phyloP scores from a whole-genome alignment of 164 flowering plant species.

The Paratinospora sagittata region DNA sequence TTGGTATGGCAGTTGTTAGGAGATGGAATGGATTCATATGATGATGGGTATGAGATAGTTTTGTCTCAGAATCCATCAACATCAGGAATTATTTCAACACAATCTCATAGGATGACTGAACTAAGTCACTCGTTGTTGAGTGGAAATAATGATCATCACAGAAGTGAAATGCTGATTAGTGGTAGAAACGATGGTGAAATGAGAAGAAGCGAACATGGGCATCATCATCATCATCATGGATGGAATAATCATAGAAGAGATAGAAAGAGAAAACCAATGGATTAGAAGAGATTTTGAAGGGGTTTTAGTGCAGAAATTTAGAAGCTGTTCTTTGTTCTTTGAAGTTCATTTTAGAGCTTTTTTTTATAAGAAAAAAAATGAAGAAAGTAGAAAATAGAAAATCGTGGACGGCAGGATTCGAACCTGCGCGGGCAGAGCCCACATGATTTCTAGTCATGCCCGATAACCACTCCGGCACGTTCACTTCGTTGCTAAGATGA shows the following conservation, averaged over 20 bases:
- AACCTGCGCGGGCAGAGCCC: conserved; percentile 99
- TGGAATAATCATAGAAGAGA: neutral
- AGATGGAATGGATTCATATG: conserved; percentile 25
- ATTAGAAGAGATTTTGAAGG: neutral
- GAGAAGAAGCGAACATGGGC: neutral
- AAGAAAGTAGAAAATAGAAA: neutral
- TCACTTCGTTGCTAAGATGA: no score
- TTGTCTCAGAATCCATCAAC: conserved; percentile 22
- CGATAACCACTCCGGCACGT: conserved; percentile 99
- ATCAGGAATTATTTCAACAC: conserved; percentile 11
- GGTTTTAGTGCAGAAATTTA: neutral
- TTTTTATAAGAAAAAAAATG: neutral
- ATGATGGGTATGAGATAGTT: conserved; percentile 30
- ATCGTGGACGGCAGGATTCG: conserved; percentile 97
- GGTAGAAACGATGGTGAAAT: neutral
- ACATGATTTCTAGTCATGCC: conserved; percentile 99
- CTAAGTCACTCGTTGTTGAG: conserved; percentile 7
- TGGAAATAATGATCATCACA: no score
- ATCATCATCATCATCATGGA: neutral
- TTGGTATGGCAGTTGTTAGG: conserved; percentile 30
- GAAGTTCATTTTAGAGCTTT: neutral
- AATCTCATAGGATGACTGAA: conserved; percentile 20
- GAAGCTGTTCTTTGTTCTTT: neutral
- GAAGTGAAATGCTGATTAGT: no score
- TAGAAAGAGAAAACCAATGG: neutral